Percentiles rank a stretch among this genome's conserved stretches.
phyloP scores from a whole-genome alignment of 768 basidiomycete genomes.

The Tephrocybe sp. region DNA sequence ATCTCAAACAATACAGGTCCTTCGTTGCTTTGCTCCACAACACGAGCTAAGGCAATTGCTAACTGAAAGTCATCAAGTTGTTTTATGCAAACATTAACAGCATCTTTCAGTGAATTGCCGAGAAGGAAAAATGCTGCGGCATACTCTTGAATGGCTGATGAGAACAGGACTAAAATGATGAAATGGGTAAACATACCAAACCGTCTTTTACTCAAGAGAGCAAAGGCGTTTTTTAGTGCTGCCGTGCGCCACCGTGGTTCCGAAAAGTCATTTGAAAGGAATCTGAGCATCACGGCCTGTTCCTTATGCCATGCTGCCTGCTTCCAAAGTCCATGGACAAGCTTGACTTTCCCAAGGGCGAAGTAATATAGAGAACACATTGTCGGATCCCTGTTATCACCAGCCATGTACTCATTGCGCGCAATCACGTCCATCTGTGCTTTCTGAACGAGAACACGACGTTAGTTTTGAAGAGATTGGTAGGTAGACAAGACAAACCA shows the following conservation, averaged over 20 bases:
- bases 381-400: slow-evolving; percentile 85
- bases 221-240: slow-evolving; percentile 95
- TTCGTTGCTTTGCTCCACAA: slow-evolving; percentile 78
- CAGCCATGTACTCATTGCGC: slow-evolving; percentile 88
- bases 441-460: slow-evolving; percentile 45
- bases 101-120: slow-evolving; percentile 85
- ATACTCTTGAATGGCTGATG: slow-evolving; percentile 58
- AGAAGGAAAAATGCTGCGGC: slow-evolving; percentile 98
- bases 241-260: slow-evolving; percentile 86
- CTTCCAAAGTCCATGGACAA: slow-evolving; percentile 94
- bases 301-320: slow-evolving; percentile 95
- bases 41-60: slow-evolving; percentile 81
- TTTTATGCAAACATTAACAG: slow-evolving; percentile 84
- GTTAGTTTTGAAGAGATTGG: neutral
- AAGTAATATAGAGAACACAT: slow-evolving; percentile 92
- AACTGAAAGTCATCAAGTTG: slow-evolving; percentile 90
- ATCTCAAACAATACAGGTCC: slow-evolving; percentile 75
- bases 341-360: slow-evolving; percentile 86
- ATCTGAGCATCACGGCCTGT: slow-evolving; percentile 85
- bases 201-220: slow-evolving; percentile 84
- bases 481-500: slow-evolving; percentile 50
- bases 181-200: slow-evolving; percentile 61
- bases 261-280: slow-evolving; percentile 87
- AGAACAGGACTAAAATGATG: neutral
- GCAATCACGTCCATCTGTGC: slow-evolving; percentile 85